Conservation (phyloP, 2,329 filamentous ascomycete genomes). For the Magnaporthiopsis poae region DNA sequence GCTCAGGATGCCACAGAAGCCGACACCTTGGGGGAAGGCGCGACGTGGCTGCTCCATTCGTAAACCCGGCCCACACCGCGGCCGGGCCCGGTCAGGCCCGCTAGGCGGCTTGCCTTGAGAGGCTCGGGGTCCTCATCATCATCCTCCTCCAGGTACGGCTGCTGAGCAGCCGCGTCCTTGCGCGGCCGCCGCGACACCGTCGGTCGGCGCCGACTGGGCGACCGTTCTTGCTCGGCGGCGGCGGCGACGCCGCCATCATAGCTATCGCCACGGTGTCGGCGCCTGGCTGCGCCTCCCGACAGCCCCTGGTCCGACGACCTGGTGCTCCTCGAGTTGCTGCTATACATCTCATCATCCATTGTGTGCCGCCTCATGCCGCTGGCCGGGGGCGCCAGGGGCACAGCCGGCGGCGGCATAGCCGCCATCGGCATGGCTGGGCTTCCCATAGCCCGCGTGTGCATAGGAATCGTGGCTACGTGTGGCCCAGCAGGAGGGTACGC, state of each 20-base stretch:
- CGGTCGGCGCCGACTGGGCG: constrained; percentile 4
- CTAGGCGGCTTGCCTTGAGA: constrained; percentile 20
- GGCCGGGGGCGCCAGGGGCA: constrained; percentile 17
- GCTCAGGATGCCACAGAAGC: constrained; percentile 1
- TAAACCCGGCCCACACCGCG: constrained; percentile 37
- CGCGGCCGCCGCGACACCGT: constrained; percentile 1
- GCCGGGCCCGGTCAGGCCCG: constrained; percentile 35
- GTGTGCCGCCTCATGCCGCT: constrained; percentile 29
- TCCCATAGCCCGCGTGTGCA: neutral
- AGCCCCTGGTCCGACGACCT: constrained; percentile 20
- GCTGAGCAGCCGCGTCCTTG: neutral
- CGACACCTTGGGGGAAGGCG: constrained; percentile 20
- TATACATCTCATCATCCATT: constrained; percentile 32
- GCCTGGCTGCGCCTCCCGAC: neutral
- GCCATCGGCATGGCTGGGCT: constrained; percentile 11
- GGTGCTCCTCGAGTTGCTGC: constrained; percentile 17
- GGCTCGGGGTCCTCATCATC: constrained; percentile 6
- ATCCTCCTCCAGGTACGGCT: constrained; percentile 3
- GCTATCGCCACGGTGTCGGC: constrained; percentile 3
- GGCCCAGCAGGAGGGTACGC: neutral
- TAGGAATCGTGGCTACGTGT: constrained; percentile 2
- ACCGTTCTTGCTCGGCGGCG: neutral
- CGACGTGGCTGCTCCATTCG: constrained; percentile 40
- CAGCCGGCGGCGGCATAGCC: constrained; percentile 22
- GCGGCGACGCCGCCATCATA: neutral